Percentiles rank a stretch among this genome's conserved stretches.
Evolutionary conservation across 2,329 filamentous ascomycete genomes (phyloP).

Genomic region (Huntiella savannae): DNA sequence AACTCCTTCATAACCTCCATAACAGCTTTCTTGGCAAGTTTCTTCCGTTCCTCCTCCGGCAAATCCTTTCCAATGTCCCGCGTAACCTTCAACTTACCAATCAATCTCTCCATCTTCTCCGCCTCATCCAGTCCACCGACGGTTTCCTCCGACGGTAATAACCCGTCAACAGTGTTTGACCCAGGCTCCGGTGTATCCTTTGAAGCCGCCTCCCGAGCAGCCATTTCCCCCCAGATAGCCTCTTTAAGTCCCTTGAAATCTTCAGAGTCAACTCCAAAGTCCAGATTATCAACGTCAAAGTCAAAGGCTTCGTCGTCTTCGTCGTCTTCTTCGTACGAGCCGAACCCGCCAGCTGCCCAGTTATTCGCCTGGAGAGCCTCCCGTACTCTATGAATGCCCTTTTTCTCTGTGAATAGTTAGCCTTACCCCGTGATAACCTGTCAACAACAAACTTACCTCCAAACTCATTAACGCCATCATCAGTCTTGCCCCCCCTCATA

Average conservation of each 20-base stretch:
- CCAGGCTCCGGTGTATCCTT: slow-evolving; percentile 4
- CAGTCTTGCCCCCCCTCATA: slow-evolving; percentile 21
- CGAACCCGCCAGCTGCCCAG: slow-evolving; percentile 23
- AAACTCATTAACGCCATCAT: slow-evolving; percentile 33
- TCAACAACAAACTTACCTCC: slow-evolving; percentile 28
- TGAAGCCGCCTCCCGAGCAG: slow-evolving; percentile 15
- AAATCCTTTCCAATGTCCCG: slow-evolving; percentile 39
- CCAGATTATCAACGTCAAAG: slow-evolving; percentile 28
- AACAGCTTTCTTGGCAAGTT: slow-evolving; percentile 41
- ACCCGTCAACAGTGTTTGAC: not conserved
- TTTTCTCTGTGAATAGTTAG: slow-evolving; percentile 27
- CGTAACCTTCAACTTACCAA: slow-evolving; percentile 43
- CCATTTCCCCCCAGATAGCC: slow-evolving; percentile 29
- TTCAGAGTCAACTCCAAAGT: slow-evolving; percentile 26
- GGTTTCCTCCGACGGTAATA: slow-evolving; percentile 15
- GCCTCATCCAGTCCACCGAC: slow-evolving; percentile 31
- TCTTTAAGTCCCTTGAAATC: slow-evolving; percentile 33
- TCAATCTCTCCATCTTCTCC: slow-evolving; percentile 41
- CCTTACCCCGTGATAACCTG: not conserved
- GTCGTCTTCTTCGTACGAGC: slow-evolving; percentile 18
- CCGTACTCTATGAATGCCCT: slow-evolving; percentile 35
- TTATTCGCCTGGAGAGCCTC: slow-evolving; percentile 49
- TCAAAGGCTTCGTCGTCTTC: slow-evolving; percentile 18
- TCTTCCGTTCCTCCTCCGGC: slow-evolving; percentile 39
- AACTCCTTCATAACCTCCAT: slow-evolving; percentile 45